phyloP scores from a whole-genome alignment of 768 basidiomycete genomes.

The Boletus fagicola region DNA sequence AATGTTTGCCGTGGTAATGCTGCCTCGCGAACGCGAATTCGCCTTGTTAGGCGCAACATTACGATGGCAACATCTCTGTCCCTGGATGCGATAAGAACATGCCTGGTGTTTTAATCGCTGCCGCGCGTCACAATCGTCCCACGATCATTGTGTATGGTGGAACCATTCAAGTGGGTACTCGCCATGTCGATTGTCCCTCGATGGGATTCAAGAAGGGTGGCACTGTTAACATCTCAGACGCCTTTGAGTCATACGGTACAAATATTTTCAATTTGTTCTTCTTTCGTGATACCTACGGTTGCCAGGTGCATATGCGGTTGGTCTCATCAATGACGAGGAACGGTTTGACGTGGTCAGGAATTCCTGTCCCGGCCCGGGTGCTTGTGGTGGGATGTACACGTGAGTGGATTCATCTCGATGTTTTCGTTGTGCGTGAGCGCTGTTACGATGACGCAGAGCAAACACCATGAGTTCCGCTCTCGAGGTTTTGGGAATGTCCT shows the following conservation, averaged over 20 bases:
- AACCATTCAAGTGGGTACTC: conserved; percentile 73
- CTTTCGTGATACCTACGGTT: background rate
- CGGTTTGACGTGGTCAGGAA: conserved; percentile 82
- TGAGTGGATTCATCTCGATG: conserved; percentile 29
- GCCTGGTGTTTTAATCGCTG: conserved; percentile 87
- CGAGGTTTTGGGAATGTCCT: conserved; percentile 81
- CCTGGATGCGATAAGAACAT: conserved; percentile 94
- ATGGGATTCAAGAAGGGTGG: conserved; percentile 80
- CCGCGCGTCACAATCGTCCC: conserved; percentile 81
- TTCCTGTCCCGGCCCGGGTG: conserved; percentile 82
- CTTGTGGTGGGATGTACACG: conserved; percentile 90
- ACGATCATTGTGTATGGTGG: conserved; percentile 88
- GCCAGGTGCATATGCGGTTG: conserved; percentile 70
- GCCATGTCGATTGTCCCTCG: conserved; percentile 77
- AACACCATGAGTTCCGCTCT: conserved; percentile 88
- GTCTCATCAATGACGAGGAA: conserved; percentile 77
- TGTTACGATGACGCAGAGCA: conserved; percentile 42
- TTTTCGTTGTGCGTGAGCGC: background rate
- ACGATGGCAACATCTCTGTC: conserved; percentile 83
- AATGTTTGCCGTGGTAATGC: background rate
- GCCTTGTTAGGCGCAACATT: conserved; percentile 68
- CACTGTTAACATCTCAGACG: conserved; percentile 78
- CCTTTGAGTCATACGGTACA: conserved; percentile 80
- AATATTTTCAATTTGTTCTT: background rate
- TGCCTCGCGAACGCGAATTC: background rate